These are phyloP conservation scores for Amylocystis lapponica DNA, from an alignment of 768 basidiomycete species.

Conservation along the genomic window DNA sequence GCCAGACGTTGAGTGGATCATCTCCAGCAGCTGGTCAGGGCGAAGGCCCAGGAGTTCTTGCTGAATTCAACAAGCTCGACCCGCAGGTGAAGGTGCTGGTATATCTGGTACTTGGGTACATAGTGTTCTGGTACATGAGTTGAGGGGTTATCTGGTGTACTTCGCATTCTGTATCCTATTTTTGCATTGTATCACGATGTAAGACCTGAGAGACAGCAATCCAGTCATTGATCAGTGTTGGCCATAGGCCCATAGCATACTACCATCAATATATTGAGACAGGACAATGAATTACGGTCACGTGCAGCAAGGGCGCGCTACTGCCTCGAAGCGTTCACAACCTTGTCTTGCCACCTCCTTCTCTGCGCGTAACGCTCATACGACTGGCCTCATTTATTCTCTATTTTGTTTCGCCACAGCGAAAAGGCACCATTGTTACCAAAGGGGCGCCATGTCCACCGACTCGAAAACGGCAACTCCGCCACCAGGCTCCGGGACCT, in stretches of 20 bases:
- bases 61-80: constrained; percentile 44
- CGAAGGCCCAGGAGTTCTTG: constrained; percentile 29
- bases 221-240: no score
- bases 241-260: no score
- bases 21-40: constrained; percentile 31
- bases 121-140: constrained; percentile 43
- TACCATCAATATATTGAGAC: no score
- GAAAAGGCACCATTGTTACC: not conserved
- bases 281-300: no score
- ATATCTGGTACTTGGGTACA: constrained; percentile 57
- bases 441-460: constrained; percentile 12
- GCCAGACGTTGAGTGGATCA: constrained; percentile 62
- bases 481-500: constrained; percentile 30
- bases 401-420: not conserved
- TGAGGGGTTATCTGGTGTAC: constrained; percentile 4
- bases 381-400: no score
- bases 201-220: no score
- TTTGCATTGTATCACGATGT: no score
- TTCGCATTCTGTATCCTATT: no score
- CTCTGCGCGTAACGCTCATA: no score
- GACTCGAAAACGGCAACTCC: constrained; percentile 4
- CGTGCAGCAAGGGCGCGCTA: no score
- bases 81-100: constrained; percentile 65
- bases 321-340: no score
- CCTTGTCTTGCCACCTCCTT: no score